phyloP scores from a whole-genome alignment of 1,284 basidiomycete genomes.

The Coniophora puteana region DNA sequence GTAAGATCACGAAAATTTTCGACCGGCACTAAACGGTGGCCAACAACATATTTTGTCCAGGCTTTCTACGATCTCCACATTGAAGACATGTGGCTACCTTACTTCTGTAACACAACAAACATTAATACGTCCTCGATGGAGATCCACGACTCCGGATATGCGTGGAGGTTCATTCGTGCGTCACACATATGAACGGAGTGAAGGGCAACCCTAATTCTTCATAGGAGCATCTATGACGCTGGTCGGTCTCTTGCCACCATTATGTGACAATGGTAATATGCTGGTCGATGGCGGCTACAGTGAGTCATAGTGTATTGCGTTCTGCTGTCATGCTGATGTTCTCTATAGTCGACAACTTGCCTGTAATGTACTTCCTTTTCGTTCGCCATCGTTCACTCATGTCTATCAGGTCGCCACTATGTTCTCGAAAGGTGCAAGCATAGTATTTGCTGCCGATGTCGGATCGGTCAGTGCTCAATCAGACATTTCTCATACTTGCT shows the following conservation, averaged over 20 bases:
- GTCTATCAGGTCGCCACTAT: slow-evolving; percentile 76
- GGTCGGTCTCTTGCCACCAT: slow-evolving; percentile 90
- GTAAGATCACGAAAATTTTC: slow-evolving; percentile 27
- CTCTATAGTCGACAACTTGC: slow-evolving; percentile 82
- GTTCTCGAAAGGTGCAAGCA: slow-evolving; percentile 87
- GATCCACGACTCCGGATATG: slow-evolving; percentile 94
- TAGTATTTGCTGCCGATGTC: slow-evolving; percentile 95
- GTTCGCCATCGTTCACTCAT: not conserved
- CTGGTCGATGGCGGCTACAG: slow-evolving; percentile 94
- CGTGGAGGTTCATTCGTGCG: slow-evolving; percentile 84
- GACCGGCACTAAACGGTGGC: slow-evolving; percentile 7
- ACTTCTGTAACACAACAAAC: slow-evolving; percentile 99
- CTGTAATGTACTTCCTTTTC: slow-evolving; percentile 40
- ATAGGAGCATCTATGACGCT: slow-evolving; percentile 96
- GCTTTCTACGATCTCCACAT: slow-evolving; percentile 94
- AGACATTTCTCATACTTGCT: not conserved
- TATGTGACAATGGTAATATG: slow-evolving; percentile 93
- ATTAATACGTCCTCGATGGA: slow-evolving; percentile 97
- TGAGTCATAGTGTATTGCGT: slow-evolving; percentile 33
- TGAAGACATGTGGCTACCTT: slow-evolving; percentile 99
- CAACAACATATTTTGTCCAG: slow-evolving; percentile 28
- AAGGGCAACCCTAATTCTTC: too few relatives aligned
- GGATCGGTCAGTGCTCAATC: slow-evolving; percentile 63
- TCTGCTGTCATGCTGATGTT: slow-evolving; percentile 6
- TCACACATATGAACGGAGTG: too few relatives aligned